Base-by-base conservation (phyloP, 768 basidiomycete species). In the Strobilomyces confusus region DNA sequence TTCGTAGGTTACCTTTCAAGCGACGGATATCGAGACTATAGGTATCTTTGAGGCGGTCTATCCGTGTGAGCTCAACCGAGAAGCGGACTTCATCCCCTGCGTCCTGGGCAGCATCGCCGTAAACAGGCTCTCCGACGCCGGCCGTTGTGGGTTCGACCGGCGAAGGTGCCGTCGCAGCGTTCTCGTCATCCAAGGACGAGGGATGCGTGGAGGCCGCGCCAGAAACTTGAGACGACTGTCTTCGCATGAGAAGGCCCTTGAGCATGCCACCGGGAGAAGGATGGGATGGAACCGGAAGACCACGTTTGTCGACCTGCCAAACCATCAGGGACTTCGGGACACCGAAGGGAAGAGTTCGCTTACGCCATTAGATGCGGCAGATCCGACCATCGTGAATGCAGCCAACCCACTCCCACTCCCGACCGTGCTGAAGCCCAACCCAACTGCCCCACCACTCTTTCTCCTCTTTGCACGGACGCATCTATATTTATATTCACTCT, bases 21-120 rank as follows among this genome's bases (percentile, higher is more conserved):
- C 97, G 75, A 63, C 95, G 83, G 66, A 98, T 87, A 72, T 98
- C 95, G 62, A 98, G 77, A 71, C 87, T 88, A 70, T 87, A 95
- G 42, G 94, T 90, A 66, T 92, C 91, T 60, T 86, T 90, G 63
- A 98, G 77, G 57, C 92, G 83, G 69, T 92, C 88, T 63, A 99
- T 77, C 62, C 89, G 76, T 44, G 95, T 98, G 57, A 99, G 72
- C 75, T 99, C 97, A 57, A 98, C 88, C 13, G 85, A 91, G 77
- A 98, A 98, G 60, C 91, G 84, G 60, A 99, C 92, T 82, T 98
- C 97, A 62, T 95, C 95, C 29, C 93, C 93, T 19, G 83, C 82
- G 64, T 98, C 97, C 60, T 89, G 81, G 5, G 77, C 66, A n/a
- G 74, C 61, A 52, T 90, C 90, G 14, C 95, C 95, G 63, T 95